phyloP scores from a whole-genome alignment of 208 protist genomes.

The Trypanosomatidae sp. region DNA sequence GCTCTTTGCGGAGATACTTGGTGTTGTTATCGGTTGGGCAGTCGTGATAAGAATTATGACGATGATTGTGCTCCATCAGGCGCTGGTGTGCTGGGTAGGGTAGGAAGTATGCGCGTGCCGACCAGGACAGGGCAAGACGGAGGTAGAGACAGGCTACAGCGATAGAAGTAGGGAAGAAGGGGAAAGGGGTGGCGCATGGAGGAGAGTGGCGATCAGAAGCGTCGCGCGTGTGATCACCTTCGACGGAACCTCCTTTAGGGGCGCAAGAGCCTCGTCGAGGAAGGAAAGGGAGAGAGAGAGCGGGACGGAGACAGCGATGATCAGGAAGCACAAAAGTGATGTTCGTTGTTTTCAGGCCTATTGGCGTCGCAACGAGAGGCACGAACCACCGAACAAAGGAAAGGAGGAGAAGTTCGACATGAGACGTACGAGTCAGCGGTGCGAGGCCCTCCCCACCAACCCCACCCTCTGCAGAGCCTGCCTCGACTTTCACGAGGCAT shows the following conservation, averaged over 20 bases:
- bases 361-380: background rate
- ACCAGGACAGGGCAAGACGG: background rate
- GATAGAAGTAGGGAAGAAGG: background rate
- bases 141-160: background rate
- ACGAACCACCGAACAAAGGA: too few species aligned
- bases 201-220: background rate
- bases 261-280: background rate
- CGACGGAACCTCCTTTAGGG: background rate
- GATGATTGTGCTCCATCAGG: background rate
- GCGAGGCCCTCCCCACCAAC: background rate
- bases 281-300: background rate
- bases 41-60: background rate
- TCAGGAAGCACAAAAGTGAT: background rate
- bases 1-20: background rate
- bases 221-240: background rate
- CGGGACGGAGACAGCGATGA: background rate
- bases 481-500: background rate
- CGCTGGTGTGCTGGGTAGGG: background rate
- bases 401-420: background rate
- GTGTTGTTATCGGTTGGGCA: background rate
- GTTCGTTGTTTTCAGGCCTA: background rate
- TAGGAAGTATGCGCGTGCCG: background rate
- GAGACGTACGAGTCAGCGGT: background rate
- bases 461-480: background rate
- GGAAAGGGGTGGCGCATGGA: background rate